phyloP scores from a whole-genome alignment of 768 basidiomycete species.

The Cystofilobasidium bisporidii region DNA sequence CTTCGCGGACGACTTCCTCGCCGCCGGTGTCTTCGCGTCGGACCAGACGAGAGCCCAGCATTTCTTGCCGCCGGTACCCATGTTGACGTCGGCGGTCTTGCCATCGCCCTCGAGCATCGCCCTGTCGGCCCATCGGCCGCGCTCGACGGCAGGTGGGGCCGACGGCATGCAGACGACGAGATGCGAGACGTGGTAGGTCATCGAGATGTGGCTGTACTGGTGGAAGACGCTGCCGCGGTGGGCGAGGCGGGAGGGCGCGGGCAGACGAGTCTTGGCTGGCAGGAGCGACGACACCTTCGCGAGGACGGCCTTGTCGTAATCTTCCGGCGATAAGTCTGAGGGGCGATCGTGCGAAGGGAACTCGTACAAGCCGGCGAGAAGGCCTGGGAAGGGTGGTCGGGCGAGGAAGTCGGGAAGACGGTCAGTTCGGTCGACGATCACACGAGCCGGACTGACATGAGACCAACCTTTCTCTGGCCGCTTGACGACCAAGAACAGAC shows the following conservation, averaged over 20 bases:
- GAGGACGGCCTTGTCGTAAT: not conserved
- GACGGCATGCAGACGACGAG: not conserved
- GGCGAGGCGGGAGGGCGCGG: not conserved
- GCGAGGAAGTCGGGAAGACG: not conserved
- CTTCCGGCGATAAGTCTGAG: no score
- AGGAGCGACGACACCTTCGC: not conserved
- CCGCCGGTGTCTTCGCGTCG: not conserved
- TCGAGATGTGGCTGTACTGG: slow-evolving; percentile 18
- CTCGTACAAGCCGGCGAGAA: slow-evolving; percentile 22
- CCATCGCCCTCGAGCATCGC: not conserved
- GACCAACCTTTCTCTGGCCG: slow-evolving; percentile 27
- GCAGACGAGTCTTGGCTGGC: not conserved
- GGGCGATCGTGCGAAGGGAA: slow-evolving; percentile 18
- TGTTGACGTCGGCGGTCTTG: not conserved
- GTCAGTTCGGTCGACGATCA: no score
- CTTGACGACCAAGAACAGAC: slow-evolving; percentile 20
- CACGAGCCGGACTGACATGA: no score
- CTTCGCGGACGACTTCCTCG: not conserved
- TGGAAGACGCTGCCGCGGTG: slow-evolving; percentile 9
- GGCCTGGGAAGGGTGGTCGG: slow-evolving; percentile 2
- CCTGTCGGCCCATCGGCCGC: slow-evolving; percentile 14
- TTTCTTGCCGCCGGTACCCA: slow-evolving; percentile 19
- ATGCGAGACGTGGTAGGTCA: slow-evolving; percentile 16
- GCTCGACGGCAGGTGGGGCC: slow-evolving; percentile 3
- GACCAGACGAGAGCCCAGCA: slow-evolving; percentile 15